Conservation (phyloP, 2,329 filamentous ascomycete genomes). For the Fusarium humuli region DNA sequence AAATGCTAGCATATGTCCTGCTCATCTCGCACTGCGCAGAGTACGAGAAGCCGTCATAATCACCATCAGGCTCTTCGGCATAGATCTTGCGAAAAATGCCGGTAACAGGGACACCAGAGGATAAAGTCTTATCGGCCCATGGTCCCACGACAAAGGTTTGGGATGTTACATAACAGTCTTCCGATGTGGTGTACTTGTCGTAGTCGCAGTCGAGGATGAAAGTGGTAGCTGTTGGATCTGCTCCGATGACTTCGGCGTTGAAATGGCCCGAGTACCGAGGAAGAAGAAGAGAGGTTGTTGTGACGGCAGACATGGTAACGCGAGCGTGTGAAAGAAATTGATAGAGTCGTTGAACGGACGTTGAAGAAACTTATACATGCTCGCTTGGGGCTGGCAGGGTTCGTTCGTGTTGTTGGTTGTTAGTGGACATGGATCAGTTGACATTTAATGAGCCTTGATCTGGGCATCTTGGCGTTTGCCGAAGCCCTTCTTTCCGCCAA, state of each 20-base stretch:
- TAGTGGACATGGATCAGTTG: background rate
- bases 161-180: background rate
- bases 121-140: slow-evolving; percentile 12
- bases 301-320: background rate
- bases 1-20: background rate
- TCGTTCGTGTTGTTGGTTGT: background rate
- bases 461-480: background rate
- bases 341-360: background rate
- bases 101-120: background rate
- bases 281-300: background rate
- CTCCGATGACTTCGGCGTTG: background rate
- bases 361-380: background rate
- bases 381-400: background rate
- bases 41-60: background rate
- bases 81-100: slow-evolving; percentile 10
- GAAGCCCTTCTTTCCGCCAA: background rate
- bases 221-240: background rate
- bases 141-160: slow-evolving; percentile 3
- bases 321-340: background rate
- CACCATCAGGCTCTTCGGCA: background rate
- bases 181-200: background rate
- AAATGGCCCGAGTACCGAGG: background rate
- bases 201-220: background rate
- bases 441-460: background rate
- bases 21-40: background rate